Base-by-base conservation (phyloP, 2,329 filamentous ascomycete species). In the Curvularia sp. region DNA sequence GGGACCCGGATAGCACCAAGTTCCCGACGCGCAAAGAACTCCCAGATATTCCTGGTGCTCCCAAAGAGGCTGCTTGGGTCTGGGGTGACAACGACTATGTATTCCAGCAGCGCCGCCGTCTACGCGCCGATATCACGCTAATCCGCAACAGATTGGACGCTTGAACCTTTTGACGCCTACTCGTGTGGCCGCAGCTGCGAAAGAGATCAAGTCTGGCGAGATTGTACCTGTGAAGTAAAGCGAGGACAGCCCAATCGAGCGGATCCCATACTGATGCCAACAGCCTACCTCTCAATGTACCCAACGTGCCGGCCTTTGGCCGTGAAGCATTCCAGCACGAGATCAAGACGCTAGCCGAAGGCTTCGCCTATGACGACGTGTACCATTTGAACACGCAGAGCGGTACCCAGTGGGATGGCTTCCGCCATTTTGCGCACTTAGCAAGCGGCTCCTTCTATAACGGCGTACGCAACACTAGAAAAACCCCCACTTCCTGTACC, bases 41-140 rank as follows among this genome's bases (percentile, higher is more conserved):
- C 3, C 83, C 84, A 19, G 65, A 73, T 19, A 79, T 86, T 36
- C 74, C 80, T 1, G 81, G 81, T 32, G 83, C 83, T 1, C 85
- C 84, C 0, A 76, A 82, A 18, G 83, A 79, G 27, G 84, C 85
- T 18, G 84, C 84, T 18, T 87, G 85, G 85, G 82, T 86, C 25
- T 87, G 85, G 85, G 85, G 85, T 12, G 77, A 83, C 39, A 77
- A 85, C 67, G 84, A 86, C 64, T 75, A 80, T 62, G 80, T 84
- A 63, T 2, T 7, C 7, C 9, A 19, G 36, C 15, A n/a, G 32
- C 23, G 8, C 19, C 30, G 7, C 7, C 28, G 15, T 6, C 7
- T 13, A 12, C 10, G 27, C 12, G 7, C 21, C 23, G n/a, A 2
- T 3, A 15, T 5, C 39, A 27, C 36, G 28, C 48, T 63, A 18